Conservation (phyloP, 345 rosid genomes). For the Citrus trifoliata region DNA sequence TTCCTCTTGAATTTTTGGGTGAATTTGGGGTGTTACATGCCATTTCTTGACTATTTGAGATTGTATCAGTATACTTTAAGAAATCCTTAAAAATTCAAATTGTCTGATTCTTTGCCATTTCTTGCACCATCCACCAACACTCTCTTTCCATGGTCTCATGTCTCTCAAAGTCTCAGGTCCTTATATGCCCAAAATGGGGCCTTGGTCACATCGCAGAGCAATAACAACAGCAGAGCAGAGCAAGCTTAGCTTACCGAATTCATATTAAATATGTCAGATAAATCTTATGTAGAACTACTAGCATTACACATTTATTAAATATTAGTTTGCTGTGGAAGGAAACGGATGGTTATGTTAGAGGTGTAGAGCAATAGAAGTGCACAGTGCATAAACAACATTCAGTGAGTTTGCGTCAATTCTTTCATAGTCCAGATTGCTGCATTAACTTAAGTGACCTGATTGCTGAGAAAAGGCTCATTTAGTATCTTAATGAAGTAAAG, state of each 20-base stretch:
- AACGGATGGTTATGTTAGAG: not conserved
- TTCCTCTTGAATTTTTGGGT: too few species aligned
- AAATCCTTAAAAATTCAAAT: too few species aligned
- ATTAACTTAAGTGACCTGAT: not conserved
- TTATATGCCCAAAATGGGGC: not conserved
- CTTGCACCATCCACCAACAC: too few species aligned
- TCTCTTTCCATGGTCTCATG: too few species aligned
- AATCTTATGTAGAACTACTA: not conserved
- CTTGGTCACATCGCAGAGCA: not conserved
- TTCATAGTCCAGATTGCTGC: not conserved
- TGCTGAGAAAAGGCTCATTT: not conserved
- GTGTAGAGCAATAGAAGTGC: not conserved
- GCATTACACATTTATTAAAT: not conserved
- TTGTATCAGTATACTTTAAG: too few species aligned
- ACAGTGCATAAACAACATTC: not conserved
- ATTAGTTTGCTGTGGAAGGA: not conserved
- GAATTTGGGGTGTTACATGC: not conserved
- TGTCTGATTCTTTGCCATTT: too few species aligned
- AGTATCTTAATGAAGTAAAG: not conserved
- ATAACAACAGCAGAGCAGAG: not conserved
- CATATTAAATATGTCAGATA: not conserved
- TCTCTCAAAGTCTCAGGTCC: too few species aligned
- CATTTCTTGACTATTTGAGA: not conserved
- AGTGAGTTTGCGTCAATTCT: not conserved
- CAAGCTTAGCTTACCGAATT: too few species aligned